Base-by-base conservation (phyloP, 169 alveolate genomes). In the Plasmodium malariae region DNA sequence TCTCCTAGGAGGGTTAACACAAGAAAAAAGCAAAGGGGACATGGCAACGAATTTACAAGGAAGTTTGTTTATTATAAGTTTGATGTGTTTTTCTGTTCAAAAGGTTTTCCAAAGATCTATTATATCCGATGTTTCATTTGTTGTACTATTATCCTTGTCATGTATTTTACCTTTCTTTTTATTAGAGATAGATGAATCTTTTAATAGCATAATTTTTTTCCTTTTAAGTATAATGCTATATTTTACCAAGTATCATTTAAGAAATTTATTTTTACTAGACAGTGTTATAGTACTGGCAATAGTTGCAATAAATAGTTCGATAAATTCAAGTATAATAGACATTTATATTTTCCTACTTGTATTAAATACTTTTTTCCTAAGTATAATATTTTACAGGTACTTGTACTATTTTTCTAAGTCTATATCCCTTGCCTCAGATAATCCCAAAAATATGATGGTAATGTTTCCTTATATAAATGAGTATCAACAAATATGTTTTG, bases 381-480 rank as follows among this genome's bases (percentile, higher is more conserved):
- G 85, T 83, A 55, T 83, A 34, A 37, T 83, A 9, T 83, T 26
- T 54, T 83, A 83, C 48, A 26, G 91, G 17, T 83, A 68, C 30
- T 83, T 83, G 51, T 83, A 83, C 59, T 83, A 67, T 43, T 83
- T 83, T 37, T 65, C 91, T 19, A 83, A 45, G 68, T 45, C 59
- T 11, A 30, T 83, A 5, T 48, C 63, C 19, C 67, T 51, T 45
- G 48, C 86, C 28, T 37, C 43, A 30, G 3, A 49, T 6, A 37
- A 12, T 0, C 85, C 69, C 17, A 68, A 59, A 51, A 83, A 60
- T 1, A 51, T 83, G 85, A 36, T 83, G 19, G 9, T 83, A 21
- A 68, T 83, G 14, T 83, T 83, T 32, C 91, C 91, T 19, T 83
- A 83, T 45, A 65, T 83, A 36, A 69, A 57, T 83, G 91, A 83